Percentiles rank a stretch among this genome's conserved stretches.
Evolutionary conservation across 139 green algal genomes (phyloP).

Genomic region (Chlorella vulgaris): DNA sequence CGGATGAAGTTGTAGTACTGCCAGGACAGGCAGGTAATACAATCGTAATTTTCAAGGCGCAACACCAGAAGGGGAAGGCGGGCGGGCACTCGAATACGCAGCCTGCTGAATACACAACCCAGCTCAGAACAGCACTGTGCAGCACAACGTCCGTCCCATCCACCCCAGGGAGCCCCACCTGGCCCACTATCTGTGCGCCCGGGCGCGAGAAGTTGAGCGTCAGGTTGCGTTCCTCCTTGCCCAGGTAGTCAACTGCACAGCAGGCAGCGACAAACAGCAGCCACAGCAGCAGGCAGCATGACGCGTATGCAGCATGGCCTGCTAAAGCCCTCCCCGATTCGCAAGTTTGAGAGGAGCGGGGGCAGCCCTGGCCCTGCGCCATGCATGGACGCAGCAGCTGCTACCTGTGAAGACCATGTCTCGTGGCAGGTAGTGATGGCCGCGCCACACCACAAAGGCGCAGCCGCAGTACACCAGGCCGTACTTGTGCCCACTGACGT

Average conservation of each 20-base stretch:
- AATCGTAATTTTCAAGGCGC: too few relatives aligned
- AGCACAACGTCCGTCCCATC: too few relatives aligned
- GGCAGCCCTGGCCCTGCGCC: too few relatives aligned
- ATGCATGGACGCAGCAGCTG: too few relatives aligned
- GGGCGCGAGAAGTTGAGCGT: conserved; percentile 76
- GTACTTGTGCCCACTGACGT: conserved; percentile 64
- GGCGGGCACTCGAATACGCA: too few relatives aligned
- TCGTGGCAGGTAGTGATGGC: conserved; percentile 29
- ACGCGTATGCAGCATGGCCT: neutral
- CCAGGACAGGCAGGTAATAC: neutral
- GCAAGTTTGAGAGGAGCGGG: too few relatives aligned
- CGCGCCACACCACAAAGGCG: conserved; percentile 66
- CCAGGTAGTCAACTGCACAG: conserved; percentile 25
- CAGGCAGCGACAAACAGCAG: neutral
- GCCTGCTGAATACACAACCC: too few relatives aligned
- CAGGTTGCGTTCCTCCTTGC: conserved; percentile 64
- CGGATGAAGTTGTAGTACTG: conserved; percentile 70
- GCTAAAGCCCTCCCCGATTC: neutral
- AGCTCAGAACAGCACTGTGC: too few relatives aligned
- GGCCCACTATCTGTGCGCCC: conserved; percentile 51
- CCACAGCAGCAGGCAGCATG: neutral
- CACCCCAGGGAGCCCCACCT: neutral
- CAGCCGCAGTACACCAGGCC: conserved; percentile 66
- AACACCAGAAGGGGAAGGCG: too few relatives aligned
- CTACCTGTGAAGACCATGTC: conserved; percentile 24